Percentiles rank a stretch among this genome's conserved stretches.
Evolutionary conservation across 2,329 filamentous ascomycete species (phyloP).

Genomic region (Endocalyx cinctus): DNA sequence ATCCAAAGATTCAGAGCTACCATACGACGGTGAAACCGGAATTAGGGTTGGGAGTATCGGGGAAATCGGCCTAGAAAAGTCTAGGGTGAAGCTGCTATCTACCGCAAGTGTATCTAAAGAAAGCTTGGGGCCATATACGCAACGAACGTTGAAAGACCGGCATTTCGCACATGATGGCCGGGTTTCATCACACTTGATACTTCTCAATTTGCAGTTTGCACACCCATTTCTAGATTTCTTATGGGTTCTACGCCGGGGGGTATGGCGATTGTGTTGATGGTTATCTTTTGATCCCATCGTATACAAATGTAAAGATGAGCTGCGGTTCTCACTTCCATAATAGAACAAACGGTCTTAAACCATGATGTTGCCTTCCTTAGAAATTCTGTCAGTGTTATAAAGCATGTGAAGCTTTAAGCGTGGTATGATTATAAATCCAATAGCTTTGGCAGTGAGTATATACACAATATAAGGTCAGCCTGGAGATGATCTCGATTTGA

Average conservation of each 20-base stretch:
- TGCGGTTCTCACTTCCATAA: too few species aligned
- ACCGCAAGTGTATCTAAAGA: conserved; percentile 4
- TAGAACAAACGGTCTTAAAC: too few species aligned
- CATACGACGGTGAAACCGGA: conserved; percentile 11
- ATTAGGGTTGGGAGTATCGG: conserved; percentile 31
- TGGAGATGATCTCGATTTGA: too few species aligned
- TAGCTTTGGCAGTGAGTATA: too few species aligned
- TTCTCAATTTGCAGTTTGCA: conserved; percentile 51
- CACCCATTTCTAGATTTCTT: conserved; percentile 51
- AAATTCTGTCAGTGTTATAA: too few species aligned
- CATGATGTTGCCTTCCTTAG: too few species aligned
- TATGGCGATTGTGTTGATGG: not conserved
- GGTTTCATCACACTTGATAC: conserved; percentile 36
- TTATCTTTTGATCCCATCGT: too few species aligned
- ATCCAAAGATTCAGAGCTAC: conserved; percentile 20
- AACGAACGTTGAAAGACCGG: conserved; percentile 8
- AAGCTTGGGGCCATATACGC: conserved; percentile 9
- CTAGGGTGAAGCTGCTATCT: conserved; percentile 5
- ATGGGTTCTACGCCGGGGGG: conserved; percentile 35
- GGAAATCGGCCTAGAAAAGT: not conserved
- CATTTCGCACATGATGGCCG: conserved; percentile 11
- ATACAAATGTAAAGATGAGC: too few species aligned
- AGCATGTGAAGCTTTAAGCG: too few species aligned
- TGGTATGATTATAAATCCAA: too few species aligned
- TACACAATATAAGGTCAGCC: too few species aligned